phyloP scores from a whole-genome alignment of 306 rosid species.

The Ormosia semicastrata region DNA sequence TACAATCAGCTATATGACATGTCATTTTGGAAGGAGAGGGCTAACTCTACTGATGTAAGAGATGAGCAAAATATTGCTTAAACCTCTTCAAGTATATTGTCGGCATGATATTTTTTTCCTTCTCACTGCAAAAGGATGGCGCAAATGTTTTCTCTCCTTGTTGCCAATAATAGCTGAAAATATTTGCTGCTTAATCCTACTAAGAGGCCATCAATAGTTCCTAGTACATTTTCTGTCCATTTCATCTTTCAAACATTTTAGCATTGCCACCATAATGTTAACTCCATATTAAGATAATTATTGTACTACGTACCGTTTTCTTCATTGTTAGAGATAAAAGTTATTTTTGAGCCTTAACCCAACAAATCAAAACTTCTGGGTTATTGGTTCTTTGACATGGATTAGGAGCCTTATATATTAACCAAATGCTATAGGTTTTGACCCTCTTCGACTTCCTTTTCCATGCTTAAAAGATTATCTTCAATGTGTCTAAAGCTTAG shows the following conservation, averaged over 20 bases:
- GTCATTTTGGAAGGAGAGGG: slow-evolving; percentile 3
- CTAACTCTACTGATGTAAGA: not conserved
- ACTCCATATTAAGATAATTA: not conserved
- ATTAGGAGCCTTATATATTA: not conserved
- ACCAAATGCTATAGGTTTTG: not conserved
- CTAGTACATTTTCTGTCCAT: not conserved
- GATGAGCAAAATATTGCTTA: not conserved
- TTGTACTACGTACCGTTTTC: not conserved
- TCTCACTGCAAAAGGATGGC: not conserved
- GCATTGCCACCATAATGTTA: not conserved
- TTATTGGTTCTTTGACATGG: not conserved
- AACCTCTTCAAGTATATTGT: not conserved
- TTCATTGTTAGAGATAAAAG: no score
- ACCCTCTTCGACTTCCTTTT: not conserved
- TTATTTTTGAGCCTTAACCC: not conserved
- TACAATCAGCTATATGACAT: not conserved
- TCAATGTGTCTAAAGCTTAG: not conserved
- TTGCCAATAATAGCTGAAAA: not conserved
- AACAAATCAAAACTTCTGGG: no score
- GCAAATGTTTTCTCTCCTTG: not conserved
- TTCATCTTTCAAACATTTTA: not conserved
- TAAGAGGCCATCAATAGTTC: not conserved
- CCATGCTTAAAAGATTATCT: not conserved
- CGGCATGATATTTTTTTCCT: not conserved
- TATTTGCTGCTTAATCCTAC: not conserved